Evolutionary conservation across 805 yeast species (phyloP), one percentile per base, ranked within the genome.

Genomic region (Candida pseudoglaebosa): DNA sequence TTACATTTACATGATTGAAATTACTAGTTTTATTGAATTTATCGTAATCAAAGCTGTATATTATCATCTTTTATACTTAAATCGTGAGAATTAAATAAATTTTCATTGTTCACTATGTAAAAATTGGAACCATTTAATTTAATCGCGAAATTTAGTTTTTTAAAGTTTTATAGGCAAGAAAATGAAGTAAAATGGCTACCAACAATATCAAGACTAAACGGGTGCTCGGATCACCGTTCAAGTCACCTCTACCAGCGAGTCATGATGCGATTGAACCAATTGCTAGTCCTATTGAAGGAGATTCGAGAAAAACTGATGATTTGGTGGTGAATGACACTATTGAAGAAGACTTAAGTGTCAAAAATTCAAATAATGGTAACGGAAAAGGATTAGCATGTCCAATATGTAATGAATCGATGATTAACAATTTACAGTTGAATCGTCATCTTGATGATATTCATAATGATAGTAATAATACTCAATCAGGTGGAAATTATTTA

Each of bases 361-460:
- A 30, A 12, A 17, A 28, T 13, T 6, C 31, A 7, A 28, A 28
- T 7, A n/a, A 14, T n/a, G 15, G 31, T 12, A n/a, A 28, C n/a
- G 15, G 7, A 28, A n/a, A 9, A 6, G 31, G n/a, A 10, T 34
- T 51, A 21, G 22, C 37, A 13, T 87, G 95, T 50, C 95, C 95
- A 1, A 80, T 87, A 1, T 87, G 95, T 52, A 58, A 65, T 10
- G 82, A 78, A 41, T 35, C 57, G 1, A 78, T 83, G 81, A 58
- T 75, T 5, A 70, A 74, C 4, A 56, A 81, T 28, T 36, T 47
- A 12, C 82, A 76, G 43, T 62, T 86, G 40, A 84, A 84, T 54
- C 66, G 69, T 32, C 96, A 87, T 57, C 59, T 87, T 19, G 95
- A 88, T 54, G 82, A 75, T 41, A 74, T 59, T 6, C 96, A 87